Base-by-base conservation (phyloP, 2,329 filamentous ascomycete species). In the Ophioceras dolichostomum region DNA sequence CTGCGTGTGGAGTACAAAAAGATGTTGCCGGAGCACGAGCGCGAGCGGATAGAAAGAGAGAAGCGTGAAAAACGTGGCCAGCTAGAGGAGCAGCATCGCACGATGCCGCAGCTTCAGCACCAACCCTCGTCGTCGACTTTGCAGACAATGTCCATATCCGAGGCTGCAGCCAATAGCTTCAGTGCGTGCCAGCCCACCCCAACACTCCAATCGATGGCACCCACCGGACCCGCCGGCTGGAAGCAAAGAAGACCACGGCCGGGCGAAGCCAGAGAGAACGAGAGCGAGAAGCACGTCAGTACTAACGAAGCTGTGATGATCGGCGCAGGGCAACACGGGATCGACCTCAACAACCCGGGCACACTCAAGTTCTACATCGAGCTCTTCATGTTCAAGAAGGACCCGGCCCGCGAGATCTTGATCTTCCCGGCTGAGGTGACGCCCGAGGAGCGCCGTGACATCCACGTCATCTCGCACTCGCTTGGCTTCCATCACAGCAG, bases 1-100 rank as follows among this genome's bases (percentile, higher is more conserved):
- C 65, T 98, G 47, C 75, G 91, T 34, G 91, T 98, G 19, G 91
- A 98, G 60, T 98, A 96, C 66, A 98, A 98, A 70, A 96, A 96
- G 65, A 96, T 98, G 91, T 73, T 98, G 5, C 91, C 91, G 1
- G 76, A 93, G 46, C 85, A 88, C 22, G 91, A 96, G 60, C 76
- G 91, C 37, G 91, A 98, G 60, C 76, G 91, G 29, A 96, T 98
- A 48, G 91, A 98, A 59, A 76, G 91, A 5, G 91, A 96, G 61
- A 98, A 96, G 75, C 76, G 91, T 40, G 89, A 96, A 64, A 83
- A 91, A 49, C 79, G 91, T 37, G 91, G 91, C 34, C 91, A 98
- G 60, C 72, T 98, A 10, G 88, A 98, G 59, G 91, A 98, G 60
- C 91, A 98, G 59, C 91, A 98, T 59, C 79, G 88, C 21, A 20